Percentiles rank a stretch among this genome's conserved stretches.
phyloP scores from a whole-genome alignment of 2,329 filamentous ascomycete genomes.

The Curvularia sp. region DNA sequence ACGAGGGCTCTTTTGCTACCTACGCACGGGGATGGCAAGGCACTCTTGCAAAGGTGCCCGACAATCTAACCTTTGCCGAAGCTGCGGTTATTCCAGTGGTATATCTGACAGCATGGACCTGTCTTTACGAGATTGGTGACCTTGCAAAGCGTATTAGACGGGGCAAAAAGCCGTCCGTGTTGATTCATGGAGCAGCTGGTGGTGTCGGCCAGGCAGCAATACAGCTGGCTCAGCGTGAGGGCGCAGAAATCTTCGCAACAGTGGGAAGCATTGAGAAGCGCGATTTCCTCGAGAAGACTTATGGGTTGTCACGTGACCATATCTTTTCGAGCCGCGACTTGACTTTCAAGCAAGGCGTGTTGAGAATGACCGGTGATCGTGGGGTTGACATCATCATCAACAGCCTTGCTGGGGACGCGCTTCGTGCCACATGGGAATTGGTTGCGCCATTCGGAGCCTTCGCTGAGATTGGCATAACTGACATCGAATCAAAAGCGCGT shows the following conservation, averaged over 20 bases:
- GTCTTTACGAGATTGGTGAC: slow-evolving; percentile 4
- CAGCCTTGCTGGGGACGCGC: slow-evolving; percentile 6
- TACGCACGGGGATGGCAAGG: background rate
- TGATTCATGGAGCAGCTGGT: slow-evolving; percentile 35
- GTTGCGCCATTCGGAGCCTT: slow-evolving; percentile 20
- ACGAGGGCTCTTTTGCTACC: background rate
- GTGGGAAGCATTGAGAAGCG: background rate
- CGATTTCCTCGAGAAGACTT: background rate
- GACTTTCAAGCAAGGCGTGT: background rate
- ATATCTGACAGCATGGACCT: slow-evolving; percentile 10
- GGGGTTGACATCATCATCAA: slow-evolving; percentile 9
- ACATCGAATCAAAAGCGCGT: slow-evolving; percentile 19
- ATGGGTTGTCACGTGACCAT: background rate
- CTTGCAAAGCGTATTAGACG: background rate
- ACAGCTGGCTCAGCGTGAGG: slow-evolving; percentile 18
- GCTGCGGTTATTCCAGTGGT: slow-evolving; percentile 10
- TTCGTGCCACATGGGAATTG: slow-evolving; percentile 1
- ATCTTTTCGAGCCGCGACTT: slow-evolving; percentile 5
- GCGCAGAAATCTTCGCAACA: slow-evolving; percentile 7
- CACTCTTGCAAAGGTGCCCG: background rate
- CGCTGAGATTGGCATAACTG: slow-evolving; percentile 29
- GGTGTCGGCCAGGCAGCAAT: slow-evolving; percentile 30
- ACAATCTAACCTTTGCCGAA: background rate
- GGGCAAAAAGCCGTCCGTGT: slow-evolving; percentile 14
- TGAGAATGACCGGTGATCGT: background rate